Evolutionary conservation across 371 early-diverging fungal species (phyloP), one percentile per base, ranked within the genome.

Genomic region (Syncephalastrum contaminatum): DNA sequence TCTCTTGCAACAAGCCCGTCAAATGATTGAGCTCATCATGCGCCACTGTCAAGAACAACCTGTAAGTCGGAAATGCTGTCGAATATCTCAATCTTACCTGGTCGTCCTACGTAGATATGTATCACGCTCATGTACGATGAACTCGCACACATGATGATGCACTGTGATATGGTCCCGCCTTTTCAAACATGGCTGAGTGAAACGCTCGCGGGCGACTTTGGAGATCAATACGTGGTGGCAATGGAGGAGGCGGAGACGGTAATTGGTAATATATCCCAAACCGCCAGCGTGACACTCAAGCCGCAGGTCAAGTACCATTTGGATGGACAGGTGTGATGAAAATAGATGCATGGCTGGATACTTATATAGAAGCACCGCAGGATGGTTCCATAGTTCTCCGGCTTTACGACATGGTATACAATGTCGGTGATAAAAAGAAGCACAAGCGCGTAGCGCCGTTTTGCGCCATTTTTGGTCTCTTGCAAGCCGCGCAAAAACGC

Each of bases 81-180:
- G 4, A n/a, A 24, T 4, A 48, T 3, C 16, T 12, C 24, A 16
- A 10, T 7, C 16, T 45, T 6, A 19, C 13, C 8, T 30, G 44
- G 36, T 39, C 3, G 25, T 47, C 44, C 4, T 56, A 21, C 13
- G 12, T 75, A 87, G 88, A 52, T 70, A 10, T 90, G 85, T 49
- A 46, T 88, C 14, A 73, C 89, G 2, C 67, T 90, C 50, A 79
- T 89, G 0, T 89, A 84, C 59, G 90, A 92, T 60, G 91, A 90
- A 56, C 67, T 92, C 4, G 81, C 91, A 6, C 69, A 77, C 22
- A 70, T 89, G 46, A 69, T 92, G 16, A 59, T 70, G 22, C 69
- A 75, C 19, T 65, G 70, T 0, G 51, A 70, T 24, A 51, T 90
- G 24, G 85, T 90, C 30, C 53, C 57, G 22, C 77, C 80, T 15